Percentiles rank a stretch among this genome's conserved stretches.
Conservation (phyloP, 768 basidiomycete species). For the Russula sp. region DNA sequence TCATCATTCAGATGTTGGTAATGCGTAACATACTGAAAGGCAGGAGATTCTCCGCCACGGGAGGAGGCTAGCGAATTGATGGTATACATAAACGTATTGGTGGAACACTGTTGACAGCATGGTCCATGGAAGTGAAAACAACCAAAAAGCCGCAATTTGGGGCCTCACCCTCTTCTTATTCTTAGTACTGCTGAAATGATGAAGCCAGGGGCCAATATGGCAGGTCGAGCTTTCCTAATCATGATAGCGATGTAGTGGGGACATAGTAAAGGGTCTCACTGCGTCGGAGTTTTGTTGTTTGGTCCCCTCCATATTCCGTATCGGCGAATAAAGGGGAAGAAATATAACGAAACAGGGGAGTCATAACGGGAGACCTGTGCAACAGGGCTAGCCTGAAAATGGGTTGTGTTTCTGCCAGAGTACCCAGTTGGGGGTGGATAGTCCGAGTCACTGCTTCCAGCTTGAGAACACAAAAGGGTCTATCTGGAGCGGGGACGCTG, state of each 20-base stretch:
- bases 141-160: background rate
- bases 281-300: background rate
- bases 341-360: background rate
- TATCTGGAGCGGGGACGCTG: background rate
- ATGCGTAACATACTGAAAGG: background rate
- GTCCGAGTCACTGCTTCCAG: background rate
- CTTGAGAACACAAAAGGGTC: background rate
- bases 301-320: background rate
- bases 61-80: background rate
- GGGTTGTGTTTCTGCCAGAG: background rate
- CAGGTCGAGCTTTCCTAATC: background rate
- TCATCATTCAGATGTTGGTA: background rate
- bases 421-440: background rate
- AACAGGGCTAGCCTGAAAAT: background rate
- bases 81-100: background rate
- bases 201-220: background rate
- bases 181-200: background rate
- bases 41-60: background rate
- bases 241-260: background rate
- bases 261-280: background rate
- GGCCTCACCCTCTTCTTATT: background rate
- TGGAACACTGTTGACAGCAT: background rate
- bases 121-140: background rate
- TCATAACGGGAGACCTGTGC: background rate
- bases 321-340: background rate